Conservation (phyloP, 306 rosid genomes). For the Inga oerstediana region DNA sequence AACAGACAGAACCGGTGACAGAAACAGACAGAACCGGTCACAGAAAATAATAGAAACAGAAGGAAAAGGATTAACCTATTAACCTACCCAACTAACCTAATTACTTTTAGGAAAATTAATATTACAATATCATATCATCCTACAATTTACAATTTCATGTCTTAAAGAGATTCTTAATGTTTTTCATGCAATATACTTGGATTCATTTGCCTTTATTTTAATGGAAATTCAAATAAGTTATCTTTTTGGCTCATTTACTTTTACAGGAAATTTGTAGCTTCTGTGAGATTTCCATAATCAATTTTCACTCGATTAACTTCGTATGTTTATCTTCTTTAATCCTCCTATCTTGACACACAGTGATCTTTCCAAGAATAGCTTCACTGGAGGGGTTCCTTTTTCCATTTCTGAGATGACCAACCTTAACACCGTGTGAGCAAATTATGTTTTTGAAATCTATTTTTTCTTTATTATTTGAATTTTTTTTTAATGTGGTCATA, state of each 20-base stretch:
- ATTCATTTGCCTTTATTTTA: constrained; percentile 19
- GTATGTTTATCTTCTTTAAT: constrained; percentile 25
- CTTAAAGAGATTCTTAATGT: not conserved
- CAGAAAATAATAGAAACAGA: no score
- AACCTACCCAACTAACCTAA: no score
- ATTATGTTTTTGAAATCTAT: not conserved
- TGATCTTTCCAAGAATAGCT: constrained; percentile 75
- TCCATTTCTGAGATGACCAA: constrained; percentile 75
- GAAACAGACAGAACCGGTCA: no score
- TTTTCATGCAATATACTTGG: constrained; percentile 7
- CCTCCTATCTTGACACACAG: constrained; percentile 41
- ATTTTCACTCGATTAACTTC: constrained; percentile 7
- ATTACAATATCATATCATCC: no score
- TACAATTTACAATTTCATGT: not conserved
- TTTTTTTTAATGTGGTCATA: not conserved
- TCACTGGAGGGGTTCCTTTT: constrained; percentile 70
- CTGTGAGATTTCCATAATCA: not conserved
- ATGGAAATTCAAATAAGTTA: constrained; percentile 1
- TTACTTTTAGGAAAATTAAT: no score
- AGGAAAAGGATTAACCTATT: no score
- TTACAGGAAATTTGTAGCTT: not conserved
- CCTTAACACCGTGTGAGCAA: constrained; percentile 66
- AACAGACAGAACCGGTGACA: no score
- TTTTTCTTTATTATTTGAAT: not conserved
- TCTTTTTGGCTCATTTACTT: not conserved